Conservation (phyloP, 495 filamentous ascomycete species). For the Geopyxis carbonaria region DNA sequence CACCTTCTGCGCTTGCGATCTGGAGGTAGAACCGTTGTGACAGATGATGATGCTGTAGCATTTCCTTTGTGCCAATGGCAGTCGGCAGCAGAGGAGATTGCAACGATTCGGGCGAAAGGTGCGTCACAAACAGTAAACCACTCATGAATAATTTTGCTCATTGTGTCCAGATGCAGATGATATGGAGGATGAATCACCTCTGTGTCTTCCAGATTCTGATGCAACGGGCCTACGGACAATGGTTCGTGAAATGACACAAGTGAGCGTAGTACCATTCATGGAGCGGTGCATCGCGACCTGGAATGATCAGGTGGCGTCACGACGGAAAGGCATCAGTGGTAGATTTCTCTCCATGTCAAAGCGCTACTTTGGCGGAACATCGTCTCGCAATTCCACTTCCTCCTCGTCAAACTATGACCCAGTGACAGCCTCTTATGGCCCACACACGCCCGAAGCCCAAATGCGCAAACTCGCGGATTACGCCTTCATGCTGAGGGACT, state of each 20-base stretch:
- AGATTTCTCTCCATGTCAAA: slow-evolving; percentile 85
- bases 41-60: slow-evolving; percentile 78
- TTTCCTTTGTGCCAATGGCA: slow-evolving; percentile 74
- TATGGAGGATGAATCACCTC: slow-evolving; percentile 38
- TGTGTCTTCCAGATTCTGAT: slow-evolving; percentile 83
- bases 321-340: slow-evolving; percentile 68
- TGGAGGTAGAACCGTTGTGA: slow-evolving; percentile 58
- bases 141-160: neutral
- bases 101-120: slow-evolving; percentile 48
- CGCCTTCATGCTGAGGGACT: slow-evolving; percentile 89
- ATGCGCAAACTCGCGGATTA: slow-evolving; percentile 91
- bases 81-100: slow-evolving; percentile 69
- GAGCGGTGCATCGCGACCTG: slow-evolving; percentile 74
- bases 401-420: slow-evolving; percentile 57
- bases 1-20: slow-evolving; percentile 75
- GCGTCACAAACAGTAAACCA: slow-evolving; percentile 14
- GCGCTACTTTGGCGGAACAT: slow-evolving; percentile 49
- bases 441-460: slow-evolving; percentile 66
- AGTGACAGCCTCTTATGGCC: slow-evolving; percentile 60
- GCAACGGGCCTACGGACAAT: slow-evolving; percentile 70
- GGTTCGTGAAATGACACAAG: slow-evolving; percentile 79
- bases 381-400: slow-evolving; percentile 30
- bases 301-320: slow-evolving; percentile 95
- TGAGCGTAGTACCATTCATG: slow-evolving; percentile 88
- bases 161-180: slow-evolving; percentile 4